A percentile compares a stretch with the other conserved stretches of the same genome.
These are phyloP conservation scores for Sporormia fimetaria DNA, from an alignment of 495 filamentous ascomycete species.

Conservation along the genomic window DNA sequence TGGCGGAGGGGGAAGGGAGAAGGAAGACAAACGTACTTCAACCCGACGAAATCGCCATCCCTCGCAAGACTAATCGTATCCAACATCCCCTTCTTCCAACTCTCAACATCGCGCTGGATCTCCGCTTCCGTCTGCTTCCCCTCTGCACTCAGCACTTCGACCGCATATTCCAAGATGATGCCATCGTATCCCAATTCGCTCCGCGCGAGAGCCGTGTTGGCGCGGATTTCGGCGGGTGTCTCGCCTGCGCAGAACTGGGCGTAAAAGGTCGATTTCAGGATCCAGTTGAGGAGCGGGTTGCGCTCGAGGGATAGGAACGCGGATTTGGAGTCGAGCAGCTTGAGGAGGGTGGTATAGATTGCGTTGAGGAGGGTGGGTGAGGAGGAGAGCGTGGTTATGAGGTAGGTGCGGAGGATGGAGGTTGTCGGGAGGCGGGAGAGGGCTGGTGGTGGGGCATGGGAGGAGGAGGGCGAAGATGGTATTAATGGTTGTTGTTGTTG, in stretches of 20 bases:
- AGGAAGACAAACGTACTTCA: conserved; percentile 50
- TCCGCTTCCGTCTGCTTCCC: conserved; percentile 32
- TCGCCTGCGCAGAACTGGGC: conserved; percentile 75
- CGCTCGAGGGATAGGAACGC: conserved; percentile 34
- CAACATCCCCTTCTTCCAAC: conserved; percentile 64
- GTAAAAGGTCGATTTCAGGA: conserved; percentile 71
- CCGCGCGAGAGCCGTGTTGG: conserved; percentile 39
- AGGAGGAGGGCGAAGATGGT: no score
- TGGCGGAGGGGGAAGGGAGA: not conserved
- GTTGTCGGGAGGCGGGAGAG: conserved; percentile 47
- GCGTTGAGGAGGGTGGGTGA: conserved; percentile 59
- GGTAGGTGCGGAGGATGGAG: conserved; percentile 63
- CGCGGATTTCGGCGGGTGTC: conserved; percentile 47
- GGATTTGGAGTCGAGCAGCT: conserved; percentile 57
- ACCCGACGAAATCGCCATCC: conserved; percentile 70
- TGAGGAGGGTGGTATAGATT: conserved; percentile 55
- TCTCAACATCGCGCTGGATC: conserved; percentile 48
- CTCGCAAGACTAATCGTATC: conserved; percentile 64
- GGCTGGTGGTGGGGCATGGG: not conserved
- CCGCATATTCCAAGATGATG: conserved; percentile 66
- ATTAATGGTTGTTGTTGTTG: no score
- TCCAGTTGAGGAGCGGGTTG: conserved; percentile 32
- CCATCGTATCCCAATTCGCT: conserved; percentile 60
- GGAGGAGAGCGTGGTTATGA: conserved; percentile 69
- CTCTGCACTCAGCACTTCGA: conserved; percentile 55